Base-by-base conservation (phyloP, 179 eudicot species). In the Silene coronaria region DNA sequence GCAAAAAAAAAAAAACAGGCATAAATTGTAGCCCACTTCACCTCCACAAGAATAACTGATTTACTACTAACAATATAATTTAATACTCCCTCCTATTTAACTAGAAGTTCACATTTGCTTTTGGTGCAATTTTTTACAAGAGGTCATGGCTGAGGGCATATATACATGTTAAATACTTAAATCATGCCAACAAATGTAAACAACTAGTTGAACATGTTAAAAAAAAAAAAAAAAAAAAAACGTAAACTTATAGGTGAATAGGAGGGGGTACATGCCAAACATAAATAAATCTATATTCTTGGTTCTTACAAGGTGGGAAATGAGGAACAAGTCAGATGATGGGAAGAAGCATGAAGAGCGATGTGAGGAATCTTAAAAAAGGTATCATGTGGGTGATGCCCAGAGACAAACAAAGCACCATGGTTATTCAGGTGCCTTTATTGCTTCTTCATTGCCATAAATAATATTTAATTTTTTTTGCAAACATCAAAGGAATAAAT, bases 1-100 rank as follows among this genome's bases (percentile, higher is more conserved):
- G 64, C 77, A 87, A 85, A 51, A 64, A 67, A 69, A 61, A 24
- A 85, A 51, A 64, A 67, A 69, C 53, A 24, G 70, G 23, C 69
- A 74, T 5, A 72, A n/a, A 73, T 55, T 19, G 26, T 48, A 66
- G 30, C 28, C 21, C 55, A 66, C 1, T 69, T 63, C 21, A 62
- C 23, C 30, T 46, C 10, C 61, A 48, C 75, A 27, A 7, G 14
- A 64, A 73, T 34, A 38, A 23, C 16, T 30, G 26, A 27, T 5
- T 16, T 4, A 71, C 68, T 9, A 13, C 16, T 45, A 30, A 19
- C 4, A 30, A 2, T 4, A 59, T 16, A 5, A 28, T 16, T 17
- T 2, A 11, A 19, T 5, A 46, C 21, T 6, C n/a, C n/a, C n/a
- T n/a, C n/a, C n/a, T n/a, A n/a, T n/a, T n/a, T n/a, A n/a, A n/a